phyloP scores from a whole-genome alignment of 805 yeast genomes.

The Candida arabinofermentans region DNA sequence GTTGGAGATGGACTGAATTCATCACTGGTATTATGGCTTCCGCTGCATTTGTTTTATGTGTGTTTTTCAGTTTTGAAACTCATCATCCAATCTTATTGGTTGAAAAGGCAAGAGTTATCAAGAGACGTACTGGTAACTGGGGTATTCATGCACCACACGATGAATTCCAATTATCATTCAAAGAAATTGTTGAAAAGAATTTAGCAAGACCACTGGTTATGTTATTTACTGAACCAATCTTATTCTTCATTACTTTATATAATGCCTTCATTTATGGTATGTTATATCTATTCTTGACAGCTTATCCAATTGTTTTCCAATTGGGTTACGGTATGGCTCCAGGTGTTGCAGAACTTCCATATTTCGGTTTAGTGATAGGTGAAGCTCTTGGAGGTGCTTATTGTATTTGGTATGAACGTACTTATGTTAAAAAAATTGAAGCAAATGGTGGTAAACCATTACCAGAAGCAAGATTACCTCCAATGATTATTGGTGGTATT shows the following conservation, averaged over 20 bases:
- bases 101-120: slow-evolving; percentile 56
- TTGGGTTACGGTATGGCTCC: slow-evolving; percentile 56
- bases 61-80: slow-evolving; percentile 58
- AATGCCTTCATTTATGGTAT: slow-evolving; percentile 80
- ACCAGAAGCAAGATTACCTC: slow-evolving; percentile 78
- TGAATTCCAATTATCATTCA: slow-evolving; percentile 48
- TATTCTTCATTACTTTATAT: slow-evolving; percentile 64
- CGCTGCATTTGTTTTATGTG: slow-evolving; percentile 31
- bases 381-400: slow-evolving; percentile 51
- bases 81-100: slow-evolving; percentile 67
- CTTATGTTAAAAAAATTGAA: slow-evolving; percentile 43
- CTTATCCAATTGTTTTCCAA: slow-evolving; percentile 68
- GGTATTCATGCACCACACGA: slow-evolving; percentile 78
- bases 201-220: slow-evolving; percentile 64
- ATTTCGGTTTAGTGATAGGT: slow-evolving; percentile 72
- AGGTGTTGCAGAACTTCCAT: slow-evolving; percentile 76
- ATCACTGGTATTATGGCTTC: slow-evolving; percentile 60
- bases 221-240: slow-evolving; percentile 68
- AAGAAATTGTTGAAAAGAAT: slow-evolving; percentile 59
- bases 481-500: slow-evolving; percentile 70
- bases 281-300: slow-evolving; percentile 67
- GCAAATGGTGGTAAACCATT: slow-evolving; percentile 56
- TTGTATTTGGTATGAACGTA: slow-evolving; percentile 52
- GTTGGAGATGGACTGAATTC: slow-evolving; percentile 85
- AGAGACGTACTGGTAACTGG: slow-evolving; percentile 75